phyloP scores from a whole-genome alignment of 352 stramenopile species.

The Phytophthora niederhauseri region DNA sequence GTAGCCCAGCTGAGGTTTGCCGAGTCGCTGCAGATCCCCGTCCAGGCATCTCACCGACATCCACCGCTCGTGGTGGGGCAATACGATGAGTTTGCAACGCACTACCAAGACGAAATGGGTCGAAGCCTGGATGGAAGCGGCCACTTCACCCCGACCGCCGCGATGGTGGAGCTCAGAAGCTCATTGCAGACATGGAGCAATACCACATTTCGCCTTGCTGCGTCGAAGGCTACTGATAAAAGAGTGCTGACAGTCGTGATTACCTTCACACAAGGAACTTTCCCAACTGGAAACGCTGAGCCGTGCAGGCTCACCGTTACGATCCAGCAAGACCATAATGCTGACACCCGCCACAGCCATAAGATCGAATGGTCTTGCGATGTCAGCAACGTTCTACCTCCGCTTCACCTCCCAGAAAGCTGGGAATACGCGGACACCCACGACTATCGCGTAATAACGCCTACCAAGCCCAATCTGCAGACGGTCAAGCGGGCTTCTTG shows the following conservation, averaged over 20 bases:
- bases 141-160: slow-evolving; percentile 43
- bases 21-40: slow-evolving; percentile 7
- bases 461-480: not conserved
- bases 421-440: slow-evolving; percentile 17
- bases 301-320: slow-evolving; percentile 38
- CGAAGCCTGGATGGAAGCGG: slow-evolving; percentile 6
- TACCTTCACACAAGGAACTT: slow-evolving; percentile 21
- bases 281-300: not conserved
- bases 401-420: slow-evolving; percentile 10
- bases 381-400: slow-evolving; percentile 10
- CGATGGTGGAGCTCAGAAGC: slow-evolving; percentile 39
- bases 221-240: slow-evolving; percentile 41
- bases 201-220: slow-evolving; percentile 49
- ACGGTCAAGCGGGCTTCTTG: slow-evolving; percentile 5
- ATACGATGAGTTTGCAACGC: slow-evolving; percentile 42
- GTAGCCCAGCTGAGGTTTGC: slow-evolving; percentile 30
- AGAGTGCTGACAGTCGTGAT: slow-evolving; percentile 33
- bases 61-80: slow-evolving; percentile 30
- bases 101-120: slow-evolving; percentile 34
- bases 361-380: slow-evolving; percentile 50
- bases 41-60: not conserved
- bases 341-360: slow-evolving; percentile 17
- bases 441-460: slow-evolving; percentile 15
- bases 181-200: slow-evolving; percentile 33
- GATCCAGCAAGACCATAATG: slow-evolving; percentile 44